These are phyloP conservation scores for Sparassis latifolia DNA, from an alignment of 1,284 basidiomycete species.

Conservation along the genomic window DNA sequence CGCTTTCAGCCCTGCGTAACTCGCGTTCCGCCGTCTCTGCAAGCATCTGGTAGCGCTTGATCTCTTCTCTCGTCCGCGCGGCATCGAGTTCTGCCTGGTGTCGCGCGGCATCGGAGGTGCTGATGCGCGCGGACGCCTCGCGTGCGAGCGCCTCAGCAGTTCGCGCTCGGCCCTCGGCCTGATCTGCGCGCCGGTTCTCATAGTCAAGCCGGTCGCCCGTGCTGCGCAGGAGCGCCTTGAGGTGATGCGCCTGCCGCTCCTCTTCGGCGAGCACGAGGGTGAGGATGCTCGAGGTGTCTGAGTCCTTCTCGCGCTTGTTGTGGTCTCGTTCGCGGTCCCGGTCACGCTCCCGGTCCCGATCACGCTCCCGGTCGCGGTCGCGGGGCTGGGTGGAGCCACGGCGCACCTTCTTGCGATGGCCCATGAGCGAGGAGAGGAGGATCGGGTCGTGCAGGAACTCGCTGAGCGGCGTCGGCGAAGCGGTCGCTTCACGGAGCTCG, in stretches of 20 bases:
- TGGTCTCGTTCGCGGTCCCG: constrained; percentile 16
- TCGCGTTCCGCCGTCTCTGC: constrained; percentile 45
- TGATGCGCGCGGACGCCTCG: constrained; percentile 33
- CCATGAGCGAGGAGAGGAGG: constrained; percentile 21
- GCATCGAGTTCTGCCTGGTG: constrained; percentile 41
- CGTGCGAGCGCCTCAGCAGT: constrained; percentile 44
- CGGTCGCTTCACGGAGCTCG: constrained; percentile 25
- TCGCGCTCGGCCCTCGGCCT: constrained; percentile 44
- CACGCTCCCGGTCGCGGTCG: constrained; percentile 4
- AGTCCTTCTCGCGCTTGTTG: constrained; percentile 18
- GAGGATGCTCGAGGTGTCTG: constrained; percentile 28
- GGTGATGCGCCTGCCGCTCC: constrained; percentile 49
- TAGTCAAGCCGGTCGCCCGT: constrained; percentile 51
- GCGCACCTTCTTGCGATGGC: constrained; percentile 21
- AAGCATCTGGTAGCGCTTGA: constrained; percentile 40
- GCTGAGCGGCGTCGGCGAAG: constrained; percentile 25
- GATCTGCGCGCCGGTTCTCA: constrained; percentile 48
- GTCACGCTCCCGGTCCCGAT: constrained; percentile 4
- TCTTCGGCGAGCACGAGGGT: constrained; percentile 52
- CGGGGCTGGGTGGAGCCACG: constrained; percentile 20
- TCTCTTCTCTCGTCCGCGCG: constrained; percentile 42
- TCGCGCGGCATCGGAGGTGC: constrained; percentile 39
- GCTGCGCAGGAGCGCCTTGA: constrained; percentile 47
- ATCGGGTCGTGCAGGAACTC: constrained; percentile 27
- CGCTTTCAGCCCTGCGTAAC: constrained; percentile 35